Conservation (phyloP, 306 rosid genomes). For the Leucaena leucocephala region DNA sequence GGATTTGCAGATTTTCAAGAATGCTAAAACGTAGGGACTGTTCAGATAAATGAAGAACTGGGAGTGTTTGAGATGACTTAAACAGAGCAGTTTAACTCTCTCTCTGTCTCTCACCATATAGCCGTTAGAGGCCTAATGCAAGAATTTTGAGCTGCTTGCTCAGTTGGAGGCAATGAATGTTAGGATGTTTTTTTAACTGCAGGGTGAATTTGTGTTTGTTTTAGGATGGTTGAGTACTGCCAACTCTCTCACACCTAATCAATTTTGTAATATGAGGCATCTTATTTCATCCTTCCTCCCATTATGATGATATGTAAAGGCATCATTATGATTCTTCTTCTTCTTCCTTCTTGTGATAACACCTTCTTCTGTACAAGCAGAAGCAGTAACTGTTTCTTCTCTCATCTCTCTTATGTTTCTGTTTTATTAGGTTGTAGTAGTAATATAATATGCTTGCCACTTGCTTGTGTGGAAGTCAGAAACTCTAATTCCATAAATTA, state of each 20-base stretch:
- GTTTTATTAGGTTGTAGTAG: not conserved
- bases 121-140: slow-evolving; percentile 42
- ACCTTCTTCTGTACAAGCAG: slow-evolving; percentile 47
- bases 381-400: slow-evolving; percentile 18
- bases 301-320: slow-evolving; percentile 42
- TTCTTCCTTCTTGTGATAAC: slow-evolving; percentile 37
- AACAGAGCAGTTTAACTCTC: slow-evolving; percentile 22
- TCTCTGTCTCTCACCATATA: slow-evolving; percentile 23
- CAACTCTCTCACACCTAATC: slow-evolving; percentile 53
- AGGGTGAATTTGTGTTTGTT: slow-evolving; percentile 49
- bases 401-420: not conserved
- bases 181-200: slow-evolving; percentile 49
- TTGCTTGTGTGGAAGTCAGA: not conserved
- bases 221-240: slow-evolving; percentile 45
- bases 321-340: slow-evolving; percentile 29
- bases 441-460: not conserved
- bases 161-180: slow-evolving; percentile 36
- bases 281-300: slow-evolving; percentile 44
- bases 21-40: slow-evolving; percentile 45
- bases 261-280: slow-evolving; percentile 74
- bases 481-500: not conserved
- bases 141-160: slow-evolving; percentile 48
- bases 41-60: slow-evolving; percentile 36
- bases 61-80: slow-evolving; percentile 32
- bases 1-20: slow-evolving; percentile 73